Conservation (phyloP, 2,329 filamentous ascomycete species). For the Xylariaceae sp. region DNA sequence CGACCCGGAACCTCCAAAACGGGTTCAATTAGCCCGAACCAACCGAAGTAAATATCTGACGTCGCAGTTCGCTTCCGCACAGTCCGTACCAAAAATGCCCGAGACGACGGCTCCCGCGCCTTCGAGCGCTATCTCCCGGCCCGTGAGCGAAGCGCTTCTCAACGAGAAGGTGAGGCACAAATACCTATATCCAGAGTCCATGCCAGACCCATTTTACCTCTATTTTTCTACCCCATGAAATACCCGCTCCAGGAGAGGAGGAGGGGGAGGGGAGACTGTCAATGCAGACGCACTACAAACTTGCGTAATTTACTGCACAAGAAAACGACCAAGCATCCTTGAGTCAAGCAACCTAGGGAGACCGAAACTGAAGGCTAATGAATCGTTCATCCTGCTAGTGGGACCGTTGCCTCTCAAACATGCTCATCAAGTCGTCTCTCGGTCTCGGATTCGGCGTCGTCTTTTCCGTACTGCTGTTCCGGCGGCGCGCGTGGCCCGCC, state of each 20-base stretch:
- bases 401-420: conserved; percentile 96
- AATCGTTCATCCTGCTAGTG: conserved; percentile 53
- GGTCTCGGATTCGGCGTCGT: conserved; percentile 96
- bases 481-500: conserved; percentile 96
- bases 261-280: not conserved
- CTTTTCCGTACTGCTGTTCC: conserved; percentile 97
- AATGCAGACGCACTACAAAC: not conserved
- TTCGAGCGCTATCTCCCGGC: conserved; percentile 65
- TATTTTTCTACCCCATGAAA: conserved; percentile 14
- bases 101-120: conserved; percentile 49
- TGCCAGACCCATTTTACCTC: not conserved
- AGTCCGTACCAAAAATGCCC: conserved; percentile 41
- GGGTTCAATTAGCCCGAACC: conserved; percentile 16
- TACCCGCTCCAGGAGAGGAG: not conserved
- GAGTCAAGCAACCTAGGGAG: not conserved
- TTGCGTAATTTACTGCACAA: conserved; percentile 16
- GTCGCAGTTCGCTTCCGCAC: conserved; percentile 9
- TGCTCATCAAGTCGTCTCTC: conserved; percentile 93
- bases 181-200: conserved; percentile 2
- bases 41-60: conserved; percentile 1
- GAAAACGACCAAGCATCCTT: not conserved
- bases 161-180: conserved; percentile 83
- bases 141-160: conserved; percentile 93
- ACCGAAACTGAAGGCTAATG: conserved; percentile 9
- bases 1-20: not conserved